Evolutionary conservation across 1,284 basidiomycete genomes (phyloP), one percentile per base, ranked within the genome.

Genomic region (Singerocomus inundabilis): DNA sequence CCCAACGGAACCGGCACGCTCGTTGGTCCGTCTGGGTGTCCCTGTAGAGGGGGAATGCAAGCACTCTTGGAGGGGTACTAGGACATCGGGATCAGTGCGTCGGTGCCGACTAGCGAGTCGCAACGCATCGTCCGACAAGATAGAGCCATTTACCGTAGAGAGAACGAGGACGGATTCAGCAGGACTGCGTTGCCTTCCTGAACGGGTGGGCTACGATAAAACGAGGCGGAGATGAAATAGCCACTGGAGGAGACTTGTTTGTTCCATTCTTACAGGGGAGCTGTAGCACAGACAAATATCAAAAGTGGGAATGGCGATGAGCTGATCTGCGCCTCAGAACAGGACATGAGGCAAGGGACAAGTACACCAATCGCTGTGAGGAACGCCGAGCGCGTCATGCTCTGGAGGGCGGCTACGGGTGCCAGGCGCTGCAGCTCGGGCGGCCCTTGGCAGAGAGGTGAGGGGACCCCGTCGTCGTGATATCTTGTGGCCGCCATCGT

Each of bases 211-310:
- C 46, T 33, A 28, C 42, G 28, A 50, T 47, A 44, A 37, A 46
- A 43, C 21, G 26, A 28, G 57, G 63, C 64, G 64, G 67, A 69
- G 54, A 69, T 65, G 67, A 65, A 69, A 46, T 41, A 40, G 38
- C 34, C 48, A 44, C 26, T 44, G 33, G 39, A 28, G 21, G 16
- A 28, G 32, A 37, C 26, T 42, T 4, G 44, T 44, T 26, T 11
- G 45, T 46, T 59, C 52, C 54, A 64, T 62, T 64, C 44, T 40
- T n/a, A 43, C 29, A 30, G 35, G 33, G 28, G 33, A 33, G 32
- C 41, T 41, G 28, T 34, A 44, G 45, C 38, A 34, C 46, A 59
- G 46, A 41, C 15, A 41, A 40, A 30, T 50, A 29, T 46, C 49
- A 47, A 59, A 54, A 42, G 49, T 32, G 54, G 41, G 47, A 43